phyloP scores from a whole-genome alignment of 176 grass and related monocot species.

The Saccharum officinarum region DNA sequence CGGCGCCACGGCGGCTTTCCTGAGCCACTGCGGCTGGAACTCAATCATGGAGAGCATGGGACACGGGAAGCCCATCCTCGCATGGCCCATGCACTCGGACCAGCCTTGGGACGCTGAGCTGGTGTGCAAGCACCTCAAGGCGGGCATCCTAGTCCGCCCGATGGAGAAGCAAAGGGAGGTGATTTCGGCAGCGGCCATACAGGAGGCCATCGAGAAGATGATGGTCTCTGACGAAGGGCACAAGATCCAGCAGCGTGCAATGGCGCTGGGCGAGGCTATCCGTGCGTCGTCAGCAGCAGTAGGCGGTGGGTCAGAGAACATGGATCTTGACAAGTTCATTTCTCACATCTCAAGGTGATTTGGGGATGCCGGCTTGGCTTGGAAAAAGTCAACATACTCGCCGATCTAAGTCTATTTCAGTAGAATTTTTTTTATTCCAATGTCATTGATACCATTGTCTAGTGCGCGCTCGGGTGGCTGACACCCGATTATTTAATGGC shows the following conservation, averaged over 20 bases:
- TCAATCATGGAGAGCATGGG: constrained; percentile 66
- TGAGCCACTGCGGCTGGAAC: constrained; percentile 87
- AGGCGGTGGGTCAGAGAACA: neutral
- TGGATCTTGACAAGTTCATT: constrained; percentile 34
- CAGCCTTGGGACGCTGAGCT: constrained; percentile 32
- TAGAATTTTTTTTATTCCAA: too few species aligned
- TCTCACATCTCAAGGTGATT: neutral
- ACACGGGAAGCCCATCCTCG: constrained; percentile 42
- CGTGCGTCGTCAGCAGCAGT: neutral
- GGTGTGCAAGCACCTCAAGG: constrained; percentile 13
- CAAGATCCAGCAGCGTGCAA: constrained; percentile 12
- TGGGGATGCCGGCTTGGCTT: too few species aligned
- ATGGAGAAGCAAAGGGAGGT: constrained; percentile 18
- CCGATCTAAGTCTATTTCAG: too few species aligned
- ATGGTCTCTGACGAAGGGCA: constrained; percentile 27
- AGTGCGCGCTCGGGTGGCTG: too few species aligned
- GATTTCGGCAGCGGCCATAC: constrained; percentile 2
- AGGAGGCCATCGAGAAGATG: constrained; percentile 20
- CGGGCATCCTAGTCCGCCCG: constrained; percentile 13
- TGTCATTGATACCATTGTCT: too few species aligned
- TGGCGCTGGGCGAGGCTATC: constrained; percentile 17
- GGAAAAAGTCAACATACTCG: too few species aligned
- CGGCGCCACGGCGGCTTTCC: constrained; percentile 44
- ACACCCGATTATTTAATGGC: too few species aligned
- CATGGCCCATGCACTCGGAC: constrained; percentile 58